Conservation (phyloP, 805 yeast genomes). For the Pichia cephalocereana region DNA sequence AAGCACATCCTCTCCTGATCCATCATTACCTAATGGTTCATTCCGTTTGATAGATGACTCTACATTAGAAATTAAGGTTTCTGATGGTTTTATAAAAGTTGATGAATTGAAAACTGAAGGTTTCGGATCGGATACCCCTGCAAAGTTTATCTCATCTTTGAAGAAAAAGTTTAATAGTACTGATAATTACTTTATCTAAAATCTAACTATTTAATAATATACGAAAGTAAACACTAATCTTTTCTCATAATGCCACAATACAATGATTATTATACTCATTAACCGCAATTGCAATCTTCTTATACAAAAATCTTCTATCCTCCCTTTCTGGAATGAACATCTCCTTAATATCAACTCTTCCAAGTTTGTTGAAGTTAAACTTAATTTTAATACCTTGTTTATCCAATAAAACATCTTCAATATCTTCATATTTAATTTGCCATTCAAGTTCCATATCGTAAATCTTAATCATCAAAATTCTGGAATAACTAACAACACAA, state of each 20-base stretch:
- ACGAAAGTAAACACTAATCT: not conserved
- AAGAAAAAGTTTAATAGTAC: conserved; percentile 37
- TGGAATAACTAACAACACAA: conserved; percentile 63
- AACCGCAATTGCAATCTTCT: conserved; percentile 71
- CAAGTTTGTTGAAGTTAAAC: conserved; percentile 27
- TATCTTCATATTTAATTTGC: conserved; percentile 55
- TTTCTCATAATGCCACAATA: conserved; percentile 18
- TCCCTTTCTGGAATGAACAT: conserved; percentile 67
- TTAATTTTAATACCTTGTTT: conserved; percentile 68
- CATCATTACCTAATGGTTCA: conserved; percentile 1
- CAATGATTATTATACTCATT: conserved; percentile 57
- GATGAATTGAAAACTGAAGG: conserved; percentile 45
- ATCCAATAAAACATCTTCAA: conserved; percentile 68
- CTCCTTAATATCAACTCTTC: conserved; percentile 37
- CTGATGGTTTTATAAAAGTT: conserved; percentile 33
- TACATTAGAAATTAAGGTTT: conserved; percentile 25
- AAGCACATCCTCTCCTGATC: not conserved
- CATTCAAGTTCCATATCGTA: conserved; percentile 56
- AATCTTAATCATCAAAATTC: conserved; percentile 60
- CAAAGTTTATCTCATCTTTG: conserved; percentile 34
- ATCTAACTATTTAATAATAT: not conserved
- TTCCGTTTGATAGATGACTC: not conserved
- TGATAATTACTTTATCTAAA: conserved; percentile 1
- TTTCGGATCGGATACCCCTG: conserved; percentile 36
- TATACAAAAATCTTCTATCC: conserved; percentile 59